A percentile compares a stretch with the other conserved stretches of the same genome.
These are phyloP conservation scores for Blastocladiella britannica DNA, from an alignment of 192 early-diverging fungal genomes.

Conservation along the genomic window DNA sequence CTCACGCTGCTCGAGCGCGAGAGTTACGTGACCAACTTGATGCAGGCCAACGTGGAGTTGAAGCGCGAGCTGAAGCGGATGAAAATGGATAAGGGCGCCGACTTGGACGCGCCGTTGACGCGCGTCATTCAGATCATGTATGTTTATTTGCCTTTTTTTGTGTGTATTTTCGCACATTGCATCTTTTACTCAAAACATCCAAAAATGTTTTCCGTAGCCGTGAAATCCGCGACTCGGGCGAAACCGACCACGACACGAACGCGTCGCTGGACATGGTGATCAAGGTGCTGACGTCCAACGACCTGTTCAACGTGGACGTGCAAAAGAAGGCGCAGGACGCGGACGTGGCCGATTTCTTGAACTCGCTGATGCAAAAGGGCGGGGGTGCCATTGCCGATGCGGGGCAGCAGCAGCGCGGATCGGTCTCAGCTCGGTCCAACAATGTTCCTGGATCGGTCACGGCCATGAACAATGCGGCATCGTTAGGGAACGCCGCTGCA, in stretches of 20 bases:
- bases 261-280: constrained; percentile 13
- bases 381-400: constrained; percentile 1
- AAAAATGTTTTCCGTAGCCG: too few species aligned
- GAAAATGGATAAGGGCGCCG: constrained; percentile 9
- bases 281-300: constrained; percentile 6
- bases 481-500: too few species aligned
- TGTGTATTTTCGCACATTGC: too few species aligned
- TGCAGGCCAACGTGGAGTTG: constrained; percentile 14
- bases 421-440: too few species aligned
- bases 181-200: too few species aligned
- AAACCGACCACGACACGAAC: constrained; percentile 6
- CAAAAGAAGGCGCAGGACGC: constrained; percentile 5
- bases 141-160: too few species aligned
- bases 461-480: too few species aligned
- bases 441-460: too few species aligned
- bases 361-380: constrained; percentile 2
- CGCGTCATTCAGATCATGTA: constrained; percentile 14
- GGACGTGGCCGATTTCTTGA: constrained; percentile 4
- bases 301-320: constrained; percentile 7
- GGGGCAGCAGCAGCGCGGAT: too few species aligned
- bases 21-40: constrained; percentile 12
- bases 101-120: constrained; percentile 19
- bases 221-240: constrained; percentile 12
- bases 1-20: constrained; percentile 17
- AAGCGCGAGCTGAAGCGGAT: constrained; percentile 12